These are phyloP conservation scores for Glycine tomentella DNA, from an alignment of 306 rosid species.

Conservation along the genomic window DNA sequence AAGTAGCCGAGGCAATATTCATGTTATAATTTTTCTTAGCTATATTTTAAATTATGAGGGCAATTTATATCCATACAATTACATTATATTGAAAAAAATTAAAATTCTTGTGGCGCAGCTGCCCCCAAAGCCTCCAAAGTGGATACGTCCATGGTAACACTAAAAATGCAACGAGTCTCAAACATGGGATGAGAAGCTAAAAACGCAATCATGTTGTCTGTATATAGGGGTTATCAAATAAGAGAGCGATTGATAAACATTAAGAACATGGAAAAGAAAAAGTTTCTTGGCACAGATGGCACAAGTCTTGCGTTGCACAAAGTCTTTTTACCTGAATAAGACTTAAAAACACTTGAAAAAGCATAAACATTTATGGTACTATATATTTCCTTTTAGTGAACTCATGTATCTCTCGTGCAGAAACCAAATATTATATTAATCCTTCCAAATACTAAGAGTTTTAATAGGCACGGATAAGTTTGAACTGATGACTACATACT, in stretches of 20 bases:
- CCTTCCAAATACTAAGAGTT: no score
- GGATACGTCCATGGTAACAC: neutral
- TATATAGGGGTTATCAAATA: neutral
- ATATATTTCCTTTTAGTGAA: neutral
- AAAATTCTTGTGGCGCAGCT: no score
- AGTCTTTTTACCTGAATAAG: neutral
- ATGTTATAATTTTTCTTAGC: no score
- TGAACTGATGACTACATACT: no score
- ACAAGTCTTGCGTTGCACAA: neutral
- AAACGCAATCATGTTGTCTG: neutral
- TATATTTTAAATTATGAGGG: no score
- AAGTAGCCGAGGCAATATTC: no score
- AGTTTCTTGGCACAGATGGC: neutral
- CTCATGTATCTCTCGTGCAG: no score
- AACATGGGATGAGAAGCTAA: neutral
- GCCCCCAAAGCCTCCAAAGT: no score
- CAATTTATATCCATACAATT: no score
- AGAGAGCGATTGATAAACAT: neutral
- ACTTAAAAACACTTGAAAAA: conserved; percentile 16
- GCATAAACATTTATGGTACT: neutral
- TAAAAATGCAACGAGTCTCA: neutral
- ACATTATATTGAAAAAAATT: no score
- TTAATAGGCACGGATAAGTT: no score
- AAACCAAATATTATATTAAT: no score
- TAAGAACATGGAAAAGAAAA: neutral